Conservation (phyloP, 441 rosid species). For the Jatropha multifida region DNA sequence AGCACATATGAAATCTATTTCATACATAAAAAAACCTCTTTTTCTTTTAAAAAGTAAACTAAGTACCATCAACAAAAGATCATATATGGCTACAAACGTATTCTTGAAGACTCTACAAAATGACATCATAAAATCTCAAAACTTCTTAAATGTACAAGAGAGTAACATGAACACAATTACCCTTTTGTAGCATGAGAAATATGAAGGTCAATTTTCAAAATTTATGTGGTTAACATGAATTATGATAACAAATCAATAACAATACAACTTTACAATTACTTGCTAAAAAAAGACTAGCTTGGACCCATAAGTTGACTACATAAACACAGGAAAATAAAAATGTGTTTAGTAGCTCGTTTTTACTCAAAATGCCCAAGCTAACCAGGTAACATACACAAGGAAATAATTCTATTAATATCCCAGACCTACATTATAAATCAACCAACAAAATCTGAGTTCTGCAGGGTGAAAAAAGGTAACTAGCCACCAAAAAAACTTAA, state of each 20-base stretch:
- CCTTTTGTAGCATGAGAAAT: not conserved
- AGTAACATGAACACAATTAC: not conserved
- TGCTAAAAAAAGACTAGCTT: not conserved
- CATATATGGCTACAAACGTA: not conserved
- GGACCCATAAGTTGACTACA: constrained; percentile 6
- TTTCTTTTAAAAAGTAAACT: not conserved
- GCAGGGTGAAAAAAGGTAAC: not conserved
- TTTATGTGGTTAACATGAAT: not conserved
- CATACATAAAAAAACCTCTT: not conserved
- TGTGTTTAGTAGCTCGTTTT: not conserved
- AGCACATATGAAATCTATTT: not conserved
- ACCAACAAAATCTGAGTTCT: not conserved
- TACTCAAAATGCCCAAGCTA: not conserved
- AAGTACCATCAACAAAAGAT: not conserved
- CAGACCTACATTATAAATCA: not conserved
- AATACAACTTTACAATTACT: constrained; percentile 2
- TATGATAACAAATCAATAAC: not conserved
- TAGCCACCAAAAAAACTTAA: not conserved
- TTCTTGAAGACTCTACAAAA: not conserved
- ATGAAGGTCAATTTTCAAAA: not conserved
- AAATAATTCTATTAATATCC: constrained; percentile 13
- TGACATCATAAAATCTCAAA: not conserved
- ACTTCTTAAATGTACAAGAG: not conserved
- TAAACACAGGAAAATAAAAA: not conserved
- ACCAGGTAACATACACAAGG: not conserved